A percentile compares a stretch with the other conserved stretches of the same genome.
These are phyloP conservation scores for Hyaloscypha hepaticicola DNA, from an alignment of 495 filamentous ascomycete genomes.

Conservation along the genomic window DNA sequence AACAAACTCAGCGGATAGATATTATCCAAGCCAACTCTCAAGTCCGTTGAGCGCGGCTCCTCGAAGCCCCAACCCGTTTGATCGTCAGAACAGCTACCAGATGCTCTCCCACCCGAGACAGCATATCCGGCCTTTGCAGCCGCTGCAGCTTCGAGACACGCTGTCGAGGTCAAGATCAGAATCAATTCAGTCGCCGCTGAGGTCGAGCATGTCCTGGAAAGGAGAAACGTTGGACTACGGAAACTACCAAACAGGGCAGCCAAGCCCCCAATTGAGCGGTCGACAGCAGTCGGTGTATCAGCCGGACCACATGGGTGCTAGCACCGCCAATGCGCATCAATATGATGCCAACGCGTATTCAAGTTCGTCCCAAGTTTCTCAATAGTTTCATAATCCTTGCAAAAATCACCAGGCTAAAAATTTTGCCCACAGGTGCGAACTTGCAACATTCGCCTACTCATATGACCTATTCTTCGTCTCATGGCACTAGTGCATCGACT, in stretches of 20 bases:
- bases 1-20: conserved; percentile 49
- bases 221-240: conserved; percentile 56
- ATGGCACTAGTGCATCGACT: conserved; percentile 21
- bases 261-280: conserved; percentile 45
- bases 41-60: conserved; percentile 46
- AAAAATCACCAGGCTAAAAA: conserved; percentile 20
- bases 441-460: conserved; percentile 37
- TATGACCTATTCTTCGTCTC: conserved; percentile 46
- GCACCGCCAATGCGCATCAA: conserved; percentile 38
- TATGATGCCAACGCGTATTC: conserved; percentile 54
- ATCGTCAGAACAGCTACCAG: conserved; percentile 46
- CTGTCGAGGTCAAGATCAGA: conserved; percentile 59
- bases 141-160: conserved; percentile 58
- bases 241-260: conserved; percentile 40
- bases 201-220: conserved; percentile 63
- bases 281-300: conserved; percentile 45
- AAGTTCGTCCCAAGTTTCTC: conserved; percentile 41
- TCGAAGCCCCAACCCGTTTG: conserved; percentile 56
- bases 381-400: conserved; percentile 20
- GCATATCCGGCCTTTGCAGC: conserved; percentile 50
- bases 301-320: conserved; percentile 39
- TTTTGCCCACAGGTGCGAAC: conserved; percentile 13
- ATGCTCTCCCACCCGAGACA: conserved; percentile 47
- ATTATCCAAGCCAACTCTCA: conserved; percentile 51
- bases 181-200: conserved; percentile 56